These are phyloP conservation scores for Cladosporium austrohemisphaericum DNA, from an alignment of 2,329 filamentous ascomycete genomes.

Conservation along the genomic window DNA sequence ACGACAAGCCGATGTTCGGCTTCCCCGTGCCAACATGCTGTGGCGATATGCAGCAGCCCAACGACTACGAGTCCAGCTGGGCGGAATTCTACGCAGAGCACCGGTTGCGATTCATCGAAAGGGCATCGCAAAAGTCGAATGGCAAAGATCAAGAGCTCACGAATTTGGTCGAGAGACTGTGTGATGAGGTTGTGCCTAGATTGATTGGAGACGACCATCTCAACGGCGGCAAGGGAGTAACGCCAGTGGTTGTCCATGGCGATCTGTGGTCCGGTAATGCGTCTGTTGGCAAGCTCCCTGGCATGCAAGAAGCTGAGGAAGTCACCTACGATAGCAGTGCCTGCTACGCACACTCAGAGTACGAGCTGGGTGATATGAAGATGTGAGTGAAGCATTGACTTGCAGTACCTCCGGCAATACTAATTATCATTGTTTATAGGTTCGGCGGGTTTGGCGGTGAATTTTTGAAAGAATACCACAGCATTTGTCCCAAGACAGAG, in stretches of 20 bases:
- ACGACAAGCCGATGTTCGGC: slow-evolving; percentile 65
- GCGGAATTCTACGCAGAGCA: slow-evolving; percentile 80
- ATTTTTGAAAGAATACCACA: slow-evolving; percentile 76
- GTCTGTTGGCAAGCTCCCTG: slow-evolving; percentile 59
- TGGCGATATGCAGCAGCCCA: slow-evolving; percentile 78
- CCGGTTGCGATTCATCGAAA: slow-evolving; percentile 63
- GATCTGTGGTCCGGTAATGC: slow-evolving; percentile 94
- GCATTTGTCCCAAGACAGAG: slow-evolving; percentile 71
- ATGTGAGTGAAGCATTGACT: slow-evolving; percentile 51
- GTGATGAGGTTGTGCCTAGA: slow-evolving; percentile 64
- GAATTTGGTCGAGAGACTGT: slow-evolving; percentile 62
- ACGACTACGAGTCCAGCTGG: slow-evolving; percentile 70
- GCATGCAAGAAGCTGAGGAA: slow-evolving; percentile 57
- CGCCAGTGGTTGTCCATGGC: slow-evolving; percentile 81
- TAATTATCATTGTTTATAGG: background rate
- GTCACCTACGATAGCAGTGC: slow-evolving; percentile 79
- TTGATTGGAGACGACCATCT: slow-evolving; percentile 68
- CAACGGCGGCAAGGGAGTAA: slow-evolving; percentile 56
- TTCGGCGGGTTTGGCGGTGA: slow-evolving; percentile 76
- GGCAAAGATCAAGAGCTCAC: slow-evolving; percentile 62
- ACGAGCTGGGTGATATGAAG: slow-evolving; percentile 87
- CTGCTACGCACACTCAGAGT: slow-evolving; percentile 84
- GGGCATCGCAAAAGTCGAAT: slow-evolving; percentile 56
- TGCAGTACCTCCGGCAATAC: background rate
- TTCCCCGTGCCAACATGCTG: slow-evolving; percentile 85